Evolutionary conservation across 495 filamentous ascomycete genomes (phyloP).

Genomic region (Neurospora discreta): DNA sequence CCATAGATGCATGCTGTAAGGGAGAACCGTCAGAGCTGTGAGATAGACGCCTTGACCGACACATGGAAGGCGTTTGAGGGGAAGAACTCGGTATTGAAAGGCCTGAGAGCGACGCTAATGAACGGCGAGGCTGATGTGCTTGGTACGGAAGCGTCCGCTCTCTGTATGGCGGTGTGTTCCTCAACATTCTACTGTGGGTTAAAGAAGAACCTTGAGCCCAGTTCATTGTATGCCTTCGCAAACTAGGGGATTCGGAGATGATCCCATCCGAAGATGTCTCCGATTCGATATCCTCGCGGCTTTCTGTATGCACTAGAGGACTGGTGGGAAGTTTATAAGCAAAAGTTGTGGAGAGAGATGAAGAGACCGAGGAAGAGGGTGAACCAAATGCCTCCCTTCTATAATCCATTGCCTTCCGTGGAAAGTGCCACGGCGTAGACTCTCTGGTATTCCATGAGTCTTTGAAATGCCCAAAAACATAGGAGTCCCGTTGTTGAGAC

Average conservation of each 20-base stretch:
- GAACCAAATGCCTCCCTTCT: conserved; percentile 21
- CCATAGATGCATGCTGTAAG: conserved; percentile 83
- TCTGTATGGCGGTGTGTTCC: conserved; percentile 29
- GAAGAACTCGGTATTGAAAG: conserved; percentile 42
- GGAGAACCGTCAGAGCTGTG: conserved; percentile 63
- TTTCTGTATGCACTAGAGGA: conserved; percentile 81
- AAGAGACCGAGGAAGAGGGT: conserved; percentile 54
- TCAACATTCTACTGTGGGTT: conserved; percentile 18
- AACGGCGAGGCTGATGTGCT: conserved; percentile 62
- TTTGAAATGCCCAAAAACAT: conserved; percentile 1
- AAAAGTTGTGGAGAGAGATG: conserved; percentile 72
- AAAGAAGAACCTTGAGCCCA: conserved; percentile 21
- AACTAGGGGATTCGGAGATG: conserved; percentile 17
- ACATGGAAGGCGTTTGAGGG: conserved; percentile 47
- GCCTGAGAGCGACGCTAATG: conserved; percentile 51
- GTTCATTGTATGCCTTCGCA: conserved; percentile 31
- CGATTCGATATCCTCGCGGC: conserved; percentile 72
- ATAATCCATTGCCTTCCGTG: conserved; percentile 12
- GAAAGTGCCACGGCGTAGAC: conserved; percentile 28
- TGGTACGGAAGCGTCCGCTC: conserved; percentile 53
- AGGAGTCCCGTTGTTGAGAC: background rate
- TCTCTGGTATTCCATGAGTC: conserved; percentile 29
- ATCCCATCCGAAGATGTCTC: conserved; percentile 36
- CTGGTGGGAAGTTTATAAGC: conserved; percentile 82
- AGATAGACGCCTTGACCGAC: conserved; percentile 56